Evolutionary conservation across 208 protist species (phyloP), one percentile per base, ranked within the genome.

Genomic region (Endotrypanum monterogeii): DNA sequence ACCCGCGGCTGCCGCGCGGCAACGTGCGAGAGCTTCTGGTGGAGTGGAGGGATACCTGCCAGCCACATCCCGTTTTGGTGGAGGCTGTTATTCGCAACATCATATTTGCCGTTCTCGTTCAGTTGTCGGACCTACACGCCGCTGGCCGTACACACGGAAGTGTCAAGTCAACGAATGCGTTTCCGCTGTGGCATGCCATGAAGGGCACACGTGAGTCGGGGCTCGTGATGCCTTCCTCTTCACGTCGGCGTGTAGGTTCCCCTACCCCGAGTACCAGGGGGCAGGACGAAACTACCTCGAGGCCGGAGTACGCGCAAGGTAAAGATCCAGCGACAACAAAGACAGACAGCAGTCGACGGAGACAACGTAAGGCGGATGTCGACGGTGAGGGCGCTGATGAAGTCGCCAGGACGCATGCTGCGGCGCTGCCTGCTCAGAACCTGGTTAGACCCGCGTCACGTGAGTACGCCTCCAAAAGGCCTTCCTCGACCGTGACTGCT

Each of bases 111-210:
- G 87, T 93, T 37, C 82, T 95, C 30, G 60, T 80, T 57, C 88
- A 85, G 28, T 75, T 95, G 61, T 68, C 67, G 4, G 70, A 73
- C 2, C 80, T 95, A 61, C 90, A 95, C 63, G 68, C 63, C 3
- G 51, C 71, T 23, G 90, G 90, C 16, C 68, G 63, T 57, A 83
- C 80, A 4, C 89, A 92, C 63, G 88, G 90, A 39, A 88, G 84
- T 63, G 79, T 95, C 23, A 92, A 92, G 67, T 78, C 85, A 52
- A 90, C 88, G 14, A 95, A 95, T 55, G 71, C 93, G 52, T 95
- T 95, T 66, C 75, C 87, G 12, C 44, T 82, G 32, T 69, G 81
- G 55, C 79, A 89, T 54, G 78, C 82, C 37, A 60, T 77, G 67
- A 78, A 89, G 70, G 80, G 85, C 25, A 58, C 61, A 46, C 71